A percentile compares a stretch with the other conserved stretches of the same genome.
phyloP scores from a whole-genome alignment of 208 protist genomes.

The Leptomonas seymouri region DNA sequence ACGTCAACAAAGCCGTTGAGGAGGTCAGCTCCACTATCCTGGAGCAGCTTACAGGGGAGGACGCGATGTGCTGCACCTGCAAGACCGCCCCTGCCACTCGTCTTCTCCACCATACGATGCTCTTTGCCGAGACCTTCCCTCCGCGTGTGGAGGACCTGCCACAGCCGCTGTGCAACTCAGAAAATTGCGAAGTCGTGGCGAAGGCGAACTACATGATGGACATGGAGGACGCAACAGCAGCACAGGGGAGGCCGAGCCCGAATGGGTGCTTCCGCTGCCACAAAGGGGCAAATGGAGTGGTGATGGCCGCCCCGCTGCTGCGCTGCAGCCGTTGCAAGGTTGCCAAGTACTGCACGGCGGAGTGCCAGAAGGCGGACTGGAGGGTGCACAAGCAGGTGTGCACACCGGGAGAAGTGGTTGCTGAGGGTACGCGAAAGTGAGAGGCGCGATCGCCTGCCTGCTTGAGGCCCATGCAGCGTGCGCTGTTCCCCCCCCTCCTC shows the following conservation, averaged over 20 bases:
- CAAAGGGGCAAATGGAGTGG: slow-evolving; percentile 12
- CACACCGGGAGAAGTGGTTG: neutral
- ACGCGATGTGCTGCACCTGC: slow-evolving; percentile 46
- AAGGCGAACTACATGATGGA: slow-evolving; percentile 46
- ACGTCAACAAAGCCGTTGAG: slow-evolving; percentile 36
- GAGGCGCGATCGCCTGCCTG: neutral
- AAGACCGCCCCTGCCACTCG: slow-evolving; percentile 37
- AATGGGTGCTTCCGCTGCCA: slow-evolving; percentile 58
- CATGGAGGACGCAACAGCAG: slow-evolving; percentile 43
- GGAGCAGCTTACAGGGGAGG: slow-evolving; percentile 40
- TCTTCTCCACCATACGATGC: slow-evolving; percentile 67
- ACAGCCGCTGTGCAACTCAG: slow-evolving; percentile 44
- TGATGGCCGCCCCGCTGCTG: slow-evolving; percentile 32
- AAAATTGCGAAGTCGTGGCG: slow-evolving; percentile 38
- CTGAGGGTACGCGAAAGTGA: neutral
- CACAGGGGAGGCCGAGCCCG: slow-evolving; percentile 22
- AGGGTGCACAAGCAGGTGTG: slow-evolving; percentile 64
- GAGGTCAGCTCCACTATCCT: slow-evolving; percentile 56
- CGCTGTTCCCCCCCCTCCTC: too few species aligned
- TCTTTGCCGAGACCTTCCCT: slow-evolving; percentile 46
- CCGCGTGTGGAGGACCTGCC: slow-evolving; percentile 62
- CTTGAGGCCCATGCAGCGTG: too few species aligned
- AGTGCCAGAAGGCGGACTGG: slow-evolving; percentile 72
- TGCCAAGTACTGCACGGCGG: slow-evolving; percentile 66
- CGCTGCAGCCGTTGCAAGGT: slow-evolving; percentile 75